Evolutionary conservation across 352 stramenopile genomes (phyloP).

Genomic region (Phytophthora fragariae): DNA sequence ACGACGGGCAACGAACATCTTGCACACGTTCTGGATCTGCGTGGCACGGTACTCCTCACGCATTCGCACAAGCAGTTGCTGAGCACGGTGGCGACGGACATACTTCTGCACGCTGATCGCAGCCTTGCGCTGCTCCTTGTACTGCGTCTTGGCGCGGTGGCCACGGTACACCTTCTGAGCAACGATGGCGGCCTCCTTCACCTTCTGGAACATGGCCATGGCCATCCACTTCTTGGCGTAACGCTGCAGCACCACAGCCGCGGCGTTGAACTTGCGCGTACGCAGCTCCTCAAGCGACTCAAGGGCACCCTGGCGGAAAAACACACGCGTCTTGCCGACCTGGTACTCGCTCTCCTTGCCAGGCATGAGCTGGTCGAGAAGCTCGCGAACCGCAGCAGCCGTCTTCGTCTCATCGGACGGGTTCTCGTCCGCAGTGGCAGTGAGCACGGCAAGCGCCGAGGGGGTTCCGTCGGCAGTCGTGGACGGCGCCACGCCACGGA

Average conservation of each 20-base stretch:
- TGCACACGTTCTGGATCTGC: conserved; percentile 87
- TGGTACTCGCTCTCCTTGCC: conserved; percentile 77
- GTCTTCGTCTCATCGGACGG: conserved; percentile 44
- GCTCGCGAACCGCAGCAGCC: conserved; percentile 49
- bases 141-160: conserved; percentile 51
- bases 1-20: conserved; percentile 75
- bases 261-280: conserved; percentile 79
- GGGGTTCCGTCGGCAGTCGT: conserved; percentile 30
- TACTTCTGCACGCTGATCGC: conserved; percentile 75
- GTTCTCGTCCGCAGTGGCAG: conserved; percentile 47
- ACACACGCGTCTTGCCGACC: conserved; percentile 93
- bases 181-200: conserved; percentile 63
- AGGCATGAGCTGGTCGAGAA: conserved; percentile 70
- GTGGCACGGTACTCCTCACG: conserved; percentile 75
- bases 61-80: conserved; percentile 64
- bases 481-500: conserved; percentile 65
- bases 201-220: conserved; percentile 63
- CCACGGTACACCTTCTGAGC: conserved; percentile 71
- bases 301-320: conserved; percentile 93
- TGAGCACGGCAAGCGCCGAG: conserved; percentile 47
- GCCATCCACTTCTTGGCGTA: conserved; percentile 87
- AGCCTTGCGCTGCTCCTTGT: conserved; percentile 67
- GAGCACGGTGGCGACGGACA: conserved; percentile 66
- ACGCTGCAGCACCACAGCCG: conserved; percentile 82
- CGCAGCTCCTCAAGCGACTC: conserved; percentile 91